A percentile compares a stretch with the other conserved stretches of the same genome.
Evolutionary conservation across 164 flowering plant species (phyloP).

Genomic region (Vitis rupestris): DNA sequence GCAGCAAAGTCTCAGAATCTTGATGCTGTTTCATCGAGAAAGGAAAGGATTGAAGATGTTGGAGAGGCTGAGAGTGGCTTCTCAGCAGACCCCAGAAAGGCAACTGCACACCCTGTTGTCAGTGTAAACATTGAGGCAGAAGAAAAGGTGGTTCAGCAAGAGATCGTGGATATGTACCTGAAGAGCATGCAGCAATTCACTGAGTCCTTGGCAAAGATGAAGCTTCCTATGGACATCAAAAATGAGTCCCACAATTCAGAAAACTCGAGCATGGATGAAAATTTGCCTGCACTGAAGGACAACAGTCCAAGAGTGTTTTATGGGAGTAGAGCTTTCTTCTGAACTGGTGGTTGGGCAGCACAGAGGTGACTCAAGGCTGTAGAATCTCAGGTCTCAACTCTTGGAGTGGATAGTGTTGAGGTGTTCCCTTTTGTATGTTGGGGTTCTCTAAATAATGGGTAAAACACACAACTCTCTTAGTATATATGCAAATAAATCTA

Average conservation of each 20-base stretch:
- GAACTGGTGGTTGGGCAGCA: constrained; percentile 28
- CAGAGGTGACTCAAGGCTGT: constrained; percentile 48
- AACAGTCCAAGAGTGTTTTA: constrained; percentile 74
- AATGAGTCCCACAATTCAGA: constrained; percentile 43
- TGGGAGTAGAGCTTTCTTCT: constrained; percentile 97
- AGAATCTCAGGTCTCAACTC: background rate
- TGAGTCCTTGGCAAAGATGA: constrained; percentile 95
- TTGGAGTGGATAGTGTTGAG: background rate
- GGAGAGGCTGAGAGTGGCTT: constrained; percentile 48
- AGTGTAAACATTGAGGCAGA: constrained; percentile 60
- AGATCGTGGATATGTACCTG: constrained; percentile 95
- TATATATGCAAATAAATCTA: constrained; percentile 20
- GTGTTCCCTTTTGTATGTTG: constrained; percentile 35
- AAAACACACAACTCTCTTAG: constrained; percentile 1
- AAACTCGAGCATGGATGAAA: constrained; percentile 56
- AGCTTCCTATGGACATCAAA: constrained; percentile 89
- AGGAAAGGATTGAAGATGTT: constrained; percentile 27
- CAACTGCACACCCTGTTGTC: constrained; percentile 40
- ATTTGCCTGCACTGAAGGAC: constrained; percentile 42
- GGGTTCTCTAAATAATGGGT: constrained; percentile 23
- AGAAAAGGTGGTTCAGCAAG: constrained; percentile 75
- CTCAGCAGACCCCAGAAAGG: constrained; percentile 29
- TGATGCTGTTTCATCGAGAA: constrained; percentile 36
- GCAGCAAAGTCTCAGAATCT: constrained; percentile 35
- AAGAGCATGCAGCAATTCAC: constrained; percentile 99